Conservation (phyloP, 116 monocot species). For the Dioscorea cayenensis region DNA sequence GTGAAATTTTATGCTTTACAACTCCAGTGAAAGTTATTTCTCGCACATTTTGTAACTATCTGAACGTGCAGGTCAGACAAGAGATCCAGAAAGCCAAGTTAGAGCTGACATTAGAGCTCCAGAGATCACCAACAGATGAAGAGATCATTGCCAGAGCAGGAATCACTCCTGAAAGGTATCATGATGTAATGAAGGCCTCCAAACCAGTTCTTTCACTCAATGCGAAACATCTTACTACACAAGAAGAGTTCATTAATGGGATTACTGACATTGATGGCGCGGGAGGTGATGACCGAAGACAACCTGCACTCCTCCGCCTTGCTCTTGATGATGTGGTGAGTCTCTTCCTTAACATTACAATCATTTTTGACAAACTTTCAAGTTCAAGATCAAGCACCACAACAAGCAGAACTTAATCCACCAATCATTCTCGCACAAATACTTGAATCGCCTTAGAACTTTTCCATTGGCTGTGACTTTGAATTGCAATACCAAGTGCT, state of each 20-base stretch:
- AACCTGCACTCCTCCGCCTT: constrained; percentile 67
- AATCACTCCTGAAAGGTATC: constrained; percentile 64
- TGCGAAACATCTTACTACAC: constrained; percentile 53
- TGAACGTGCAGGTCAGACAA: constrained; percentile 55
- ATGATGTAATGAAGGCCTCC: constrained; percentile 65
- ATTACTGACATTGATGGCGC: constrained; percentile 51
- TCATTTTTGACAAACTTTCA: too few relatives aligned
- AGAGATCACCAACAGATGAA: constrained; percentile 55
- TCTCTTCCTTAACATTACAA: not conserved
- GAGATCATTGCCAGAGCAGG: constrained; percentile 59
- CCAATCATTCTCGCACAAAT: too few relatives aligned
- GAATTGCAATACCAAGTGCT: too few relatives aligned
- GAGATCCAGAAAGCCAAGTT: constrained; percentile 67
- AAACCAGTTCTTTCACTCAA: constrained; percentile 72
- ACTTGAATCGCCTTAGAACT: too few relatives aligned
- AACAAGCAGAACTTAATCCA: too few relatives aligned
- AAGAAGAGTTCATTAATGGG: constrained; percentile 85
- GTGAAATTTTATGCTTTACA: too few relatives aligned
- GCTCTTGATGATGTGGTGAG: constrained; percentile 94
- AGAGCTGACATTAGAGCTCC: constrained; percentile 52
- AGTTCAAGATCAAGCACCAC: too few relatives aligned
- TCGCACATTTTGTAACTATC: not conserved
- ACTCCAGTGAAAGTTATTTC: too few relatives aligned
- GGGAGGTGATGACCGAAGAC: constrained; percentile 45
- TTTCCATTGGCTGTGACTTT: too few relatives aligned